A percentile compares a stretch with the other conserved stretches of the same genome.
phyloP scores from a whole-genome alignment of 495 filamentous ascomycete genomes.

The Penicilliopsis zonata region DNA sequence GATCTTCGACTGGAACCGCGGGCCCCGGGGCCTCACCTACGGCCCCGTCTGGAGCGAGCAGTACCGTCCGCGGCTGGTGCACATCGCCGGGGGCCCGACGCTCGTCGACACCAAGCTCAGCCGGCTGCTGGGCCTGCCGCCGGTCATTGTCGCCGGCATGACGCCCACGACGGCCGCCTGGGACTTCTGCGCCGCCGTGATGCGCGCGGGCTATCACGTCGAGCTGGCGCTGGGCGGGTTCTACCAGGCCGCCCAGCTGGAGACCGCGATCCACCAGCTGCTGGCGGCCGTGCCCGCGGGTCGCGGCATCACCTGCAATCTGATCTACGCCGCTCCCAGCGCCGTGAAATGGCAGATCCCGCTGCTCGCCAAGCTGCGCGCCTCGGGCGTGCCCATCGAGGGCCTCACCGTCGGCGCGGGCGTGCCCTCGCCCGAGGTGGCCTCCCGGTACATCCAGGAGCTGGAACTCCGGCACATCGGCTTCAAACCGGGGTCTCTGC shows the following conservation, averaged over 20 bases:
- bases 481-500: constrained; percentile 37
- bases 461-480: constrained; percentile 35
- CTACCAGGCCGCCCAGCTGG: constrained; percentile 12
- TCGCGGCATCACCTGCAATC: constrained; percentile 24
- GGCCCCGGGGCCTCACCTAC: constrained; percentile 5
- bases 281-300: constrained; percentile 12
- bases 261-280: constrained; percentile 17
- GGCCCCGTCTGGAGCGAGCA: constrained; percentile 11
- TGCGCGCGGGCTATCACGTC: constrained; percentile 28
- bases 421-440: constrained; percentile 37
- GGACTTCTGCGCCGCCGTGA: constrained; percentile 25
- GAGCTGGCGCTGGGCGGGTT: constrained; percentile 29
- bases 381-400: constrained; percentile 17
- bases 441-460: constrained; percentile 32
- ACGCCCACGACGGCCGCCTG: constrained; percentile 27
- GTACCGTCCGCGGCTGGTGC: constrained; percentile 13
- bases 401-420: constrained; percentile 37
- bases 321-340: constrained; percentile 27
- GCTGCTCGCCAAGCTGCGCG: constrained; percentile 14
- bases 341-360: constrained; percentile 25
- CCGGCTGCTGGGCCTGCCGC: constrained; percentile 20
- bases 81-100: constrained; percentile 3
- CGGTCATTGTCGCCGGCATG: constrained; percentile 32
- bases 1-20: constrained; percentile 4
- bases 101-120: constrained; percentile 23